These are phyloP conservation scores for Porpolomopsis calyptriformis DNA, from an alignment of 768 basidiomycete species.

Conservation along the genomic window DNA sequence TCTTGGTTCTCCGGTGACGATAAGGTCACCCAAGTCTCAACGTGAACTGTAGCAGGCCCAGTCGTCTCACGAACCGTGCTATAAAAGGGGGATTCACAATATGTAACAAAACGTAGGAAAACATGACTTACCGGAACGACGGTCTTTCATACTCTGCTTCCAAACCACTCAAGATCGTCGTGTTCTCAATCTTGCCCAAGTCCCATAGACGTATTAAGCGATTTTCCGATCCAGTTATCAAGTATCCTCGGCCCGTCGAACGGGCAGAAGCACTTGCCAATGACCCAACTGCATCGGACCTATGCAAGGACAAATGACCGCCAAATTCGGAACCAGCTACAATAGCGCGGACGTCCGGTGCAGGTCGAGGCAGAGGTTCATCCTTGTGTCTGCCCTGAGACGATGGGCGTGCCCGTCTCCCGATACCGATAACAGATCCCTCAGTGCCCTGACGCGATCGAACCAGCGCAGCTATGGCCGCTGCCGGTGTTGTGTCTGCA, in stretches of 20 bases:
- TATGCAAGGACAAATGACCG: conserved; percentile 45
- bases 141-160: conserved; percentile 71
- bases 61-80: conserved; percentile 26
- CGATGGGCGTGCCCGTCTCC: conserved; percentile 21
- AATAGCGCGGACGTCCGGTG: conserved; percentile 59
- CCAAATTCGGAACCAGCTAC: conserved; percentile 71
- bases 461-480: conserved; percentile 74
- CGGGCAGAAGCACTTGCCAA: conserved; percentile 31
- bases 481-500: conserved; percentile 54
- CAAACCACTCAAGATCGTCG: conserved; percentile 67
- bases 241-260: conserved; percentile 47
- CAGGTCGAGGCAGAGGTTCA: conserved; percentile 34
- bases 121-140: conserved; percentile 51
- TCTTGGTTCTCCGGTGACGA: conserved; percentile 35
- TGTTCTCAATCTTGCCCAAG: conserved; percentile 57
- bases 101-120: not conserved
- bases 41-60: conserved; percentile 39
- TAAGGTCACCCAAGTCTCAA: conserved; percentile 52
- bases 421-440: conserved; percentile 14
- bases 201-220: conserved; percentile 85
- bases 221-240: conserved; percentile 88
- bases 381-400: conserved; percentile 26
- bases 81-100: conserved; percentile 1
- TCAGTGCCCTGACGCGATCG: conserved; percentile 42
- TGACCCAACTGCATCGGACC: conserved; percentile 40